Evolutionary conservation across 1,284 basidiomycete genomes (phyloP).

Genomic region (Malassezia pachydermatis): DNA sequence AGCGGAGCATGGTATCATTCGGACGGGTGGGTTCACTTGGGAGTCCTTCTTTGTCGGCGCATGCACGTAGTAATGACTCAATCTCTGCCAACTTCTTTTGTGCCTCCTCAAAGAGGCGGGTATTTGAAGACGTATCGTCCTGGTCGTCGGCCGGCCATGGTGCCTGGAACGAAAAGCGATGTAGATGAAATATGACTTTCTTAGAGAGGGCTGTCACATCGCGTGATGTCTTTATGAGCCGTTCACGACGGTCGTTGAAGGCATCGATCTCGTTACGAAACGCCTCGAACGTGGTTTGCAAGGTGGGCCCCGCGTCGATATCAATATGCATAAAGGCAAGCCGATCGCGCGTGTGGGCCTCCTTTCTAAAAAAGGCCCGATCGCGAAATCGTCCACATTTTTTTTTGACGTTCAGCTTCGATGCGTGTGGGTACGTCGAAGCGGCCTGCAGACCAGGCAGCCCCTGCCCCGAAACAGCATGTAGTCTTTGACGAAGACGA

Average conservation of each 20-base stretch:
- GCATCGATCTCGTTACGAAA: slow-evolving; percentile 41
- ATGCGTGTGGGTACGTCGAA: background rate
- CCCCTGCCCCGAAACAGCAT: background rate
- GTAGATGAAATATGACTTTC: slow-evolving; percentile 84
- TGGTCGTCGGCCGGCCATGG: slow-evolving; percentile 11
- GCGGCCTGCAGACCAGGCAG: background rate
- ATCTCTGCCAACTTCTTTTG: slow-evolving; percentile 64
- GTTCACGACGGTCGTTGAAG: slow-evolving; percentile 53
- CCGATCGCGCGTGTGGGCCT: too few species aligned
- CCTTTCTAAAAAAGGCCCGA: too few species aligned
- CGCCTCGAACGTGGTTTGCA: slow-evolving; percentile 18
- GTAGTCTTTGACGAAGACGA: slow-evolving; percentile 1
- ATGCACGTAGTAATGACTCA: slow-evolving; percentile 57
- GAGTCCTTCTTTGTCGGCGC: slow-evolving; percentile 50
- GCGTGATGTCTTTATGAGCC: slow-evolving; percentile 66
- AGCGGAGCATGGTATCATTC: slow-evolving; percentile 20
- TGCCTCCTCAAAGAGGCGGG: slow-evolving; percentile 55
- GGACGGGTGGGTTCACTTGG: background rate
- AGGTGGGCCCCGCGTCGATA: too few species aligned
- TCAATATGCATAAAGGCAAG: too few species aligned
- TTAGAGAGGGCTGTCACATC: slow-evolving; percentile 89
- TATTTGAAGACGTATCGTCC: slow-evolving; percentile 2
- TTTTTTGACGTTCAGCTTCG: slow-evolving; percentile 4
- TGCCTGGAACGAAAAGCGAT: slow-evolving; percentile 53
- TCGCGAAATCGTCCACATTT: too few species aligned